These are phyloP conservation scores for Cladosporium sp. DNA, from an alignment of 2,329 filamentous ascomycete genomes.

Conservation along the genomic window DNA sequence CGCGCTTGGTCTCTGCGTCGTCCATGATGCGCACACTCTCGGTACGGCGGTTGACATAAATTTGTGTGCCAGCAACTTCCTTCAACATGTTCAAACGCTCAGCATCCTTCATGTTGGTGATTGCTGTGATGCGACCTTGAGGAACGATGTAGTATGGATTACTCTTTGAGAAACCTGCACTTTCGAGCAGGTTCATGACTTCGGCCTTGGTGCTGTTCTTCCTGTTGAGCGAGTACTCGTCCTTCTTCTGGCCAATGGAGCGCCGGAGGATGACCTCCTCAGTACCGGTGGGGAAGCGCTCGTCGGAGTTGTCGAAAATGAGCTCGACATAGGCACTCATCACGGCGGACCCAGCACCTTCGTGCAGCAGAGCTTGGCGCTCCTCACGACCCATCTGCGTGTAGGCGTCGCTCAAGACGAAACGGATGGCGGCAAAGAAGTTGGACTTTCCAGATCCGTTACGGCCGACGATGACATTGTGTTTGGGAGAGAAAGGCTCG, in stretches of 20 bases:
- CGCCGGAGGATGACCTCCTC: constrained; percentile 86
- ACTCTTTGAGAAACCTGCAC: constrained; percentile 90
- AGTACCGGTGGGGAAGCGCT: constrained; percentile 89
- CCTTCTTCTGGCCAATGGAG: constrained; percentile 95
- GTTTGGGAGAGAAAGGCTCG: constrained; percentile 94
- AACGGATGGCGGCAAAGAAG: constrained; percentile 98
- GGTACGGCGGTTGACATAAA: constrained; percentile 86
- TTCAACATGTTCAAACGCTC: constrained; percentile 87
- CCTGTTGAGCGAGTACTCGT: constrained; percentile 95
- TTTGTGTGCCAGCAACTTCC: constrained; percentile 96
- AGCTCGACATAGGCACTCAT: constrained; percentile 99
- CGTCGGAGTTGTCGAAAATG: constrained; percentile 96
- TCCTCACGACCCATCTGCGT: constrained; percentile 94
- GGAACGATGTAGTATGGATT: constrained; percentile 99
- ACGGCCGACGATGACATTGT: constrained; percentile 97
- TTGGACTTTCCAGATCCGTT: constrained; percentile 99
- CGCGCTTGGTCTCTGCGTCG: constrained; percentile 89
- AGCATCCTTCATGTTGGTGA: constrained; percentile 98
- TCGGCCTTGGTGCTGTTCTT: constrained; percentile 94
- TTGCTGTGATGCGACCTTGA: constrained; percentile 87
- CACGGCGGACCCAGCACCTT: constrained; percentile 94
- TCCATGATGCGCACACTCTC: constrained; percentile 96
- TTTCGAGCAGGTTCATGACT: constrained; percentile 92
- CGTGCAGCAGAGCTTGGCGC: constrained; percentile 91
- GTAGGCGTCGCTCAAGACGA: constrained; percentile 91